phyloP scores from a whole-genome alignment of 1,284 basidiomycete species.

The Melampsora medusae region DNA sequence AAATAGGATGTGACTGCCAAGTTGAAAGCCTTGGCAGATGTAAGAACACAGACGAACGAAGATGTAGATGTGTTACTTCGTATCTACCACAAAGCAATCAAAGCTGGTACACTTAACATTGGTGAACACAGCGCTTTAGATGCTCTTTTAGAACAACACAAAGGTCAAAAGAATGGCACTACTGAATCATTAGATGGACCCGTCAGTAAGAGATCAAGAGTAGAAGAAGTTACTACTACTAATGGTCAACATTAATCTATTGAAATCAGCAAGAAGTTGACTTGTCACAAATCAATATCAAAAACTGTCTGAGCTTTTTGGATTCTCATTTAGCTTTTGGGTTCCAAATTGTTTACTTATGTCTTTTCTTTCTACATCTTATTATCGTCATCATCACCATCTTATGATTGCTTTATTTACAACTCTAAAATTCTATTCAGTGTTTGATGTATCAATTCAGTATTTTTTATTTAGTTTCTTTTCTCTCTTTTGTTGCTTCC shows the following conservation, averaged over 20 bases:
- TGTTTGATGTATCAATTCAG: no score
- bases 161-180: conserved; percentile 38
- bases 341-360: no score
- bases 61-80: conserved; percentile 96
- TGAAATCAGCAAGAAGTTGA: no score
- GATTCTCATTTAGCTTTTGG: no score
- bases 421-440: no score
- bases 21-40: conserved; percentile 99
- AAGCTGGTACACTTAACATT: conserved; percentile 37
- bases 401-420: no score
- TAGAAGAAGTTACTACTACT: not conserved
- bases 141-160: conserved; percentile 45
- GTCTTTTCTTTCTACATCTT: no score
- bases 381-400: no score
- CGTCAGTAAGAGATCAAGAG: conserved; percentile 35
- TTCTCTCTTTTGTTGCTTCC: no score
- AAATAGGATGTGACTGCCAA: conserved; percentile 88
- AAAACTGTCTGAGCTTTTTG: no score
- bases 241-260: no score
- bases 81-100: conserved; percentile 60
- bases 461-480: no score
- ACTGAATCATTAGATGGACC: conserved; percentile 28
- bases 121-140: conserved; percentile 38
- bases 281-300: not conserved
- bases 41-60: conserved; percentile 97